Percentiles rank a stretch among this genome's conserved stretches.
Conservation (phyloP, 1,139 yeast genomes). For the Blastobotrys proliferans region DNA sequence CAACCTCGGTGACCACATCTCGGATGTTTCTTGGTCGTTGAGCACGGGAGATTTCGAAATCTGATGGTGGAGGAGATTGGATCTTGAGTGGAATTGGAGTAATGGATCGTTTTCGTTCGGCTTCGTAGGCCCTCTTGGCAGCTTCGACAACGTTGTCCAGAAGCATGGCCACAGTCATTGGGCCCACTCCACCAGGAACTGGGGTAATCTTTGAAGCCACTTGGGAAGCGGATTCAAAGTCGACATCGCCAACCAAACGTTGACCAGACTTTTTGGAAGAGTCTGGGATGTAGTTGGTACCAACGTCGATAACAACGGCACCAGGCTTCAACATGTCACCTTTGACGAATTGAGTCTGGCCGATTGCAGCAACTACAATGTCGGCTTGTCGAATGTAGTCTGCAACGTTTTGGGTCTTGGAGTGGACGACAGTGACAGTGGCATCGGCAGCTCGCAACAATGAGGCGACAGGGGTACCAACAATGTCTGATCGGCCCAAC, state of each 20-base stretch:
- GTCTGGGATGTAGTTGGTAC: slow-evolving; percentile 85
- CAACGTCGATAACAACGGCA: slow-evolving; percentile 90
- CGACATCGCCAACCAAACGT: slow-evolving; percentile 92
- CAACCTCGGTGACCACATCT: slow-evolving; percentile 78
- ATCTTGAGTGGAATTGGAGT: slow-evolving; percentile 64
- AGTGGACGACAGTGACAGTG: slow-evolving; percentile 83
- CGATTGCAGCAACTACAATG: slow-evolving; percentile 88
- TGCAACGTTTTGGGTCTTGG: slow-evolving; percentile 62
- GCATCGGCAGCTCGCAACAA: slow-evolving; percentile 75
- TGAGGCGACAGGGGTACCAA: slow-evolving; percentile 87
- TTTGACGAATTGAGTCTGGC: slow-evolving; percentile 75
- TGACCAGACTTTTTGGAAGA: slow-evolving; percentile 73
- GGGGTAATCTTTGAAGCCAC: slow-evolving; percentile 83
- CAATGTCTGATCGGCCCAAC: slow-evolving; percentile 92
- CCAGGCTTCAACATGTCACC: slow-evolving; percentile 88
- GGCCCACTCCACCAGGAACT: slow-evolving; percentile 99
- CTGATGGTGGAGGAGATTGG: slow-evolving; percentile 88
- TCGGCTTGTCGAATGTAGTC: slow-evolving; percentile 69
- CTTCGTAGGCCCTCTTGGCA: slow-evolving; percentile 49
- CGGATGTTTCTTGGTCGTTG: slow-evolving; percentile 83
- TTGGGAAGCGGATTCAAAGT: slow-evolving; percentile 60
- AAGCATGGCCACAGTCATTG: slow-evolving; percentile 97
- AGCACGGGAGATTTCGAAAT: slow-evolving; percentile 82
- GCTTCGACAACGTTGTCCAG: slow-evolving; percentile 80
- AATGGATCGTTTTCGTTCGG: slow-evolving; percentile 32